A percentile compares a stretch with the other conserved stretches of the same genome.
These are phyloP conservation scores for Tolypocladium ovalisporum DNA, from an alignment of 2,329 filamentous ascomycete species.

Conservation along the genomic window DNA sequence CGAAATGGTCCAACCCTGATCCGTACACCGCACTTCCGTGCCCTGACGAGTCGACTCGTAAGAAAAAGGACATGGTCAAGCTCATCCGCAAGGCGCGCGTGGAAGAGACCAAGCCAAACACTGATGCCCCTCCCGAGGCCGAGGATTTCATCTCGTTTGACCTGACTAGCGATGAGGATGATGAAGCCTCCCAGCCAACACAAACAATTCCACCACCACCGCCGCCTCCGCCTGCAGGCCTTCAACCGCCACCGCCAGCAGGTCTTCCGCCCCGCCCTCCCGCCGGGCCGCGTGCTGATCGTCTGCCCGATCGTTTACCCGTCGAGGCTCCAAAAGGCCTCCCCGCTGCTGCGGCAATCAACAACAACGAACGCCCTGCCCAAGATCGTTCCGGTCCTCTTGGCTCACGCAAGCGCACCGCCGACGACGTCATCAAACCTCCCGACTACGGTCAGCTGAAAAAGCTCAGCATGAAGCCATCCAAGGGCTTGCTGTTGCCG, in stretches of 20 bases:
- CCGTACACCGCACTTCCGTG: conserved; percentile 84
- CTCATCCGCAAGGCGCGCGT: conserved; percentile 83
- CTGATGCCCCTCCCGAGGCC: conserved; percentile 42
- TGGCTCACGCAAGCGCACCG: conserved; percentile 64
- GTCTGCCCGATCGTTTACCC: conserved; percentile 3
- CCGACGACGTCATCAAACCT: conserved; percentile 55
- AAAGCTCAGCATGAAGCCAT: conserved; percentile 35
- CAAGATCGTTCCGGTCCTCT: conserved; percentile 31
- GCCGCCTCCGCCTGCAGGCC: neutral
- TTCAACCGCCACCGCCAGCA: neutral
- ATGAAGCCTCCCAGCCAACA: conserved; percentile 1
- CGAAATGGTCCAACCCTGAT: conserved; percentile 93
- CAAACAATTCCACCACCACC: neutral
- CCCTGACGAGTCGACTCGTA: conserved; percentile 58
- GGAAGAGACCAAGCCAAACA: conserved; percentile 36
- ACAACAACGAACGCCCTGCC: conserved; percentile 1
- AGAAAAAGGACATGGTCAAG: conserved; percentile 80
- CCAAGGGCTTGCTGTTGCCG: conserved; percentile 36
- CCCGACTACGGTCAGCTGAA: conserved; percentile 42
- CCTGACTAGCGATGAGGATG: conserved; percentile 46
- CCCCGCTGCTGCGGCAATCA: conserved; percentile 9
- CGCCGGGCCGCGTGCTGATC: conserved; percentile 6
- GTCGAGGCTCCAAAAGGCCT: conserved; percentile 6
- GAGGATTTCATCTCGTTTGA: conserved; percentile 90
- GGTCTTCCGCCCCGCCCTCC: conserved; percentile 9